These are phyloP conservation scores for Sextonia rubra DNA, from an alignment of 164 flowering plant genomes.

Conservation along the genomic window DNA sequence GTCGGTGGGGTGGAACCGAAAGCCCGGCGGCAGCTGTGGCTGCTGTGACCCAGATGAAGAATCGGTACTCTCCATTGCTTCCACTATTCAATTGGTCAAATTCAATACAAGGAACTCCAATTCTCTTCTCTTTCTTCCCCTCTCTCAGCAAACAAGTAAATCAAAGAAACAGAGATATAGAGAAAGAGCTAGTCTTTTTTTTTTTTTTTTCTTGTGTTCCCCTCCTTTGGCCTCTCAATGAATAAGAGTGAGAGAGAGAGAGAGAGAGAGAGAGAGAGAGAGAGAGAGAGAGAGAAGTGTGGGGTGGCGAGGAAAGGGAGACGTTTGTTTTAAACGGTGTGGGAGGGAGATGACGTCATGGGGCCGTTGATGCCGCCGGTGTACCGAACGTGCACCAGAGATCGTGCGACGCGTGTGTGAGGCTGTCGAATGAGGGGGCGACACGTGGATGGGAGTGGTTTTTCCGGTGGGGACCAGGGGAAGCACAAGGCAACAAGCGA, in stretches of 20 bases:
- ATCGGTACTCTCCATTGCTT: conserved; percentile 49
- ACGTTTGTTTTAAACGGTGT: conserved; percentile 13
- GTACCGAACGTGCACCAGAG: conserved; percentile 14
- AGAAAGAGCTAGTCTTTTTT: neutral
- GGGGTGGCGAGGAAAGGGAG: conserved; percentile 10
- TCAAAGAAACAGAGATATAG: too few relatives aligned
- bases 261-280: conserved; percentile 1
- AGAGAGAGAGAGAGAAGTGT: neutral
- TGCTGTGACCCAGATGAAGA: conserved; percentile 50
- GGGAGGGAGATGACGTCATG: conserved; percentile 16
- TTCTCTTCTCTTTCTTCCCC: neutral
- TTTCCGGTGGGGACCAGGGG: conserved; percentile 25
- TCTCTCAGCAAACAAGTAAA: too few relatives aligned
- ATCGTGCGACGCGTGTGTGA: conserved; percentile 33
- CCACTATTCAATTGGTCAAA: neutral
- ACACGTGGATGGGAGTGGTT: conserved; percentile 24
- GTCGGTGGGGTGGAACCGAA: conserved; percentile 81
- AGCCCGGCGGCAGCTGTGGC: conserved; percentile 83
- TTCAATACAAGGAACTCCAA: neutral
- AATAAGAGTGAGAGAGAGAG: neutral
- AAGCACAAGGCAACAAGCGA: conserved; percentile 24
- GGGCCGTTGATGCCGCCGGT: neutral
- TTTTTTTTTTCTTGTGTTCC: neutral
- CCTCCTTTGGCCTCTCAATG: neutral
- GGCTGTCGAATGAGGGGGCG: conserved; percentile 4